These are phyloP conservation scores for Leucocoprinus leucothites DNA, from an alignment of 768 basidiomycete species.

Conservation along the genomic window DNA sequence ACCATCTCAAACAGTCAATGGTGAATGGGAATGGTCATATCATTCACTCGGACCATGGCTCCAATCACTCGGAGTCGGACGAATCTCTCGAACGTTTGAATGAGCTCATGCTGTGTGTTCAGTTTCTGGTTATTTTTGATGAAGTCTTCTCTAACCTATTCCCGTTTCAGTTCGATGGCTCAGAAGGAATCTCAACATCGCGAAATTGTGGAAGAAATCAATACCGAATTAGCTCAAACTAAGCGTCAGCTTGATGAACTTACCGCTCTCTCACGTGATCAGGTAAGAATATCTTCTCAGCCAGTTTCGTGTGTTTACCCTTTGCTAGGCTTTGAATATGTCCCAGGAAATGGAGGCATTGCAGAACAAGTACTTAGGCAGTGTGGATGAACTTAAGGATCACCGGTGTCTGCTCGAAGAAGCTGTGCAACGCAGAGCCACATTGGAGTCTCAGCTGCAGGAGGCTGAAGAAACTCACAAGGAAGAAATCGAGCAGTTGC, in stretches of 20 bases:
- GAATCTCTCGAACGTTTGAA: conserved; percentile 80
- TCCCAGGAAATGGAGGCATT: conserved; percentile 81
- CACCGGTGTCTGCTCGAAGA: conserved; percentile 53
- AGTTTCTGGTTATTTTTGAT: neutral
- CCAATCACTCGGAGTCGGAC: conserved; percentile 49
- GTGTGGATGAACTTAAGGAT: conserved; percentile 19
- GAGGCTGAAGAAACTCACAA: conserved; percentile 49
- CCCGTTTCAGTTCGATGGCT: conserved; percentile 79
- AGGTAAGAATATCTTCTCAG: conserved; percentile 45
- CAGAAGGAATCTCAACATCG: conserved; percentile 92
- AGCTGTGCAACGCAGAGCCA: conserved; percentile 53
- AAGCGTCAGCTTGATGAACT: conserved; percentile 82
- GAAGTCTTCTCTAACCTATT: conserved; percentile 13
- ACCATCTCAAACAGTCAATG: conserved; percentile 68
- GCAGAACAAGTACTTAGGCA: conserved; percentile 45
- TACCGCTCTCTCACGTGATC: conserved; percentile 76
- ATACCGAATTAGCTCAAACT: conserved; percentile 61
- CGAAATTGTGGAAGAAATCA: conserved; percentile 73
- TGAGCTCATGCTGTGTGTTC: conserved; percentile 85
- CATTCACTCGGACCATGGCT: conserved; percentile 32
- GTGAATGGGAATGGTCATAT: conserved; percentile 42
- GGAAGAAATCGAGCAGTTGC: conserved; percentile 44
- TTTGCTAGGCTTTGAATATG: conserved; percentile 73
- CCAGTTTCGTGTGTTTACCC: conserved; percentile 2
- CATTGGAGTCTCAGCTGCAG: conserved; percentile 49